phyloP scores from a whole-genome alignment of 2,329 filamentous ascomycete genomes.

The Alternaria ethzedia region DNA sequence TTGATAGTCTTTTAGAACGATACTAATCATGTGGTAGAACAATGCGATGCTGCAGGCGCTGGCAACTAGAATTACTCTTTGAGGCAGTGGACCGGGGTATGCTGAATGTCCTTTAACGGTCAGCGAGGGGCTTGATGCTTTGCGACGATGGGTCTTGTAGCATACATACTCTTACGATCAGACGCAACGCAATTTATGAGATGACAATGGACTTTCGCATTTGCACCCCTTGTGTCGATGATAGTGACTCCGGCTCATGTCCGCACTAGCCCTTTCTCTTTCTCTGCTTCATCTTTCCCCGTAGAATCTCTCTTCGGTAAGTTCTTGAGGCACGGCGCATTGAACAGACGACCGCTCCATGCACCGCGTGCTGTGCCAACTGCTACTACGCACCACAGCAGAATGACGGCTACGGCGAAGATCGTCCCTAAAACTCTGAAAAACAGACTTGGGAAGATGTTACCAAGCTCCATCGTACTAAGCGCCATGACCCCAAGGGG shows the following conservation, averaged over 20 bases:
- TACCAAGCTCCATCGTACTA: constrained; percentile 56
- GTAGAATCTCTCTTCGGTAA: constrained; percentile 30
- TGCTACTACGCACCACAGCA: constrained; percentile 64
- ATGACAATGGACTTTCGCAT: not conserved
- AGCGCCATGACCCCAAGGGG: constrained; percentile 64
- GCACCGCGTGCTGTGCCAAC: constrained; percentile 57
- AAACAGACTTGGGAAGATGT: constrained; percentile 61
- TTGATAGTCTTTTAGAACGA: not conserved
- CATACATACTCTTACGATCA: not conserved
- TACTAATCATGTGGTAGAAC: not conserved
- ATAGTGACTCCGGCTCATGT: not conserved
- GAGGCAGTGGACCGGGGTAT: not conserved
- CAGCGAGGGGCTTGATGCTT: not conserved
- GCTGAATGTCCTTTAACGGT: not conserved
- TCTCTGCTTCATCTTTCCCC: constrained; percentile 19
- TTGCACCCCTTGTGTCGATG: not conserved
- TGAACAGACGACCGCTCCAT: constrained; percentile 58
- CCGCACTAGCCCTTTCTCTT: constrained; percentile 18
- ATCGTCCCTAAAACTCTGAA: constrained; percentile 65
- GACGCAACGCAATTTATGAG: not conserved
- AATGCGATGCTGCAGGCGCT: constrained; percentile 2
- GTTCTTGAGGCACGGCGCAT: constrained; percentile 59
- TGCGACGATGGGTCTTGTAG: not conserved
- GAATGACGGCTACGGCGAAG: constrained; percentile 58
- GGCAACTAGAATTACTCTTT: not conserved